Evolutionary conservation across 2,329 filamentous ascomycete genomes (phyloP), one percentile per base, ranked within the genome.

Genomic region (Colletotrichum tabaci): DNA sequence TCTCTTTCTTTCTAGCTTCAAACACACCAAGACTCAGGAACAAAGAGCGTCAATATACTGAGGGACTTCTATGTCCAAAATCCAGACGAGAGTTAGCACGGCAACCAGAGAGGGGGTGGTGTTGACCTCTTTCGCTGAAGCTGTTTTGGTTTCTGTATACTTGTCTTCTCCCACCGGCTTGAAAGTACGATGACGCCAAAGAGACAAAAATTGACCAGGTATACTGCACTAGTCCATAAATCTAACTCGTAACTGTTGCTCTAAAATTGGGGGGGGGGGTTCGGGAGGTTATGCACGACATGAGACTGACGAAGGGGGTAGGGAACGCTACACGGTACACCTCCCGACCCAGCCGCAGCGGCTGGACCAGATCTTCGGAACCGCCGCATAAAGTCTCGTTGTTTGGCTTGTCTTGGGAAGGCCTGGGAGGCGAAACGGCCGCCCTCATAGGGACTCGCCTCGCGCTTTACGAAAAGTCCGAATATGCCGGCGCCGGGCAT

Each of bases 11-110:
- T 44, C 26, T 67, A 71, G 68, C 16, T n/a, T 46, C 56, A 71
- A 71, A 71, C 68, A 67, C 52, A n/a, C 12, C 15, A 40, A 49
- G 40, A 23, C 15, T 15, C 52, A 38, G 40, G 64, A 53, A 68
- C 65, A 68, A 60, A 68, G 65, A 40, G 57, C 23, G 21, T 42
- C 47, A 42, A 53, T 47, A 9, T 52, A 7, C n/a, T 15, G 9
- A 13, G n/a, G 21, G 9, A 2, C n/a, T 1, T 21, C 35, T 8
- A 30, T 8, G 53, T 26, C 7, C 3, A 12, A 30, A 23, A 15
- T n/a, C 18, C 5, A 7, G 21, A 23, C 26, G 8, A 10, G 47
- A 52, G 35, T 53, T 53, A 30, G 46, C 35, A 40, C n/a, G 60
- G 46, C 21, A 42, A 52, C 30, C 15, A 52, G 10, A 12, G 35